Conservation (phyloP, 768 basidiomycete genomes). For the Lactarius akahatsu region DNA sequence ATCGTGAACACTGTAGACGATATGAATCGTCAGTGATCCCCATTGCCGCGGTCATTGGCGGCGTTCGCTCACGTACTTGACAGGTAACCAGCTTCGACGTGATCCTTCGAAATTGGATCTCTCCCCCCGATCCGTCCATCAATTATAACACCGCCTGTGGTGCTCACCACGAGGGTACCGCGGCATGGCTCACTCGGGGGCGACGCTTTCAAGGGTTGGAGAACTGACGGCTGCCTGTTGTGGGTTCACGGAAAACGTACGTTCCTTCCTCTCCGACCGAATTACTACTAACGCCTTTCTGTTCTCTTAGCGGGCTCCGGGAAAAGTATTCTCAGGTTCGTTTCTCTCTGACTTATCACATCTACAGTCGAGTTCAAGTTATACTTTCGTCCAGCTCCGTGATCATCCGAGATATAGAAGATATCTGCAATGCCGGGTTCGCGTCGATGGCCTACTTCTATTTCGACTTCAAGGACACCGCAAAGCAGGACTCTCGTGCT, state of each 20-base stretch:
- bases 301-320: slow-evolving; percentile 11
- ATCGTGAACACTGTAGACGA: background rate
- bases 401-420: slow-evolving; percentile 1
- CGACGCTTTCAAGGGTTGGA: background rate
- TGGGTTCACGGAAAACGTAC: slow-evolving; percentile 10
- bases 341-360: background rate
- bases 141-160: background rate
- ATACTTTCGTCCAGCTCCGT: background rate
- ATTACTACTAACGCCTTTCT: background rate
- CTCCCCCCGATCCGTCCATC: slow-evolving; percentile 6
- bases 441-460: background rate
- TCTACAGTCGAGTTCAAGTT: background rate
- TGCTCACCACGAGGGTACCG: background rate
- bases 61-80: background rate
- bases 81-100: background rate
- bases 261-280: background rate
- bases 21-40: background rate
- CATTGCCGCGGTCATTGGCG: background rate
- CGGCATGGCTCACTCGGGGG: background rate
- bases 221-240: background rate
- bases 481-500: background rate
- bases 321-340: slow-evolving; percentile 7
- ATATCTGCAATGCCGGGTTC: background rate
- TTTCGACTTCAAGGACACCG: background rate
- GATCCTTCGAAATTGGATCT: background rate